Base-by-base conservation (phyloP, 306 rosid genomes). In the Lablab purpureus region DNA sequence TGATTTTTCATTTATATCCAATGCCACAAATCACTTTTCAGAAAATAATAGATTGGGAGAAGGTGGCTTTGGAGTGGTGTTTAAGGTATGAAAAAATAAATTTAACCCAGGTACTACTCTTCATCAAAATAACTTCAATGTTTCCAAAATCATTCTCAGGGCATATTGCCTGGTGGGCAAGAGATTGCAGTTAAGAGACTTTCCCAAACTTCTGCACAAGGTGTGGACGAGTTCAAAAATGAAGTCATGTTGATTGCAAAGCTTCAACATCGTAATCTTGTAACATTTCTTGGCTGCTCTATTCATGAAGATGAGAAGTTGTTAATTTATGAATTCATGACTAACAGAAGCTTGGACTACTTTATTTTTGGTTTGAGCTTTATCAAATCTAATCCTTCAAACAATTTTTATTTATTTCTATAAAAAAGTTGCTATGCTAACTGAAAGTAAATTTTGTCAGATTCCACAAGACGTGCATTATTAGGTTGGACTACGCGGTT, bases 161-260 rank as follows among this genome's bases (percentile, higher is more conserved):
- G 85, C n/a, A 69, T 5, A 12, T 23, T 85, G 50, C 76, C 6
- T 18, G 36, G 73, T 60, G 86, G 79, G 2, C 83, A 74, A 52
- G 72, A 81, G 75, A 78, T 85, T 25, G 88, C 86, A 37, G 84
- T 85, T 7, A 85, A 85, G 45, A 74, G 64, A n/a, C 50, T 67
- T 85, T 85, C 15, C 82, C 79, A 64, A 62, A 62, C 41, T 23
- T 85, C 86, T 0, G 14, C 67, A 62, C 86, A 82, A 68, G 83
- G 85, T 41, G 5, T 19, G n/a, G n/a, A n/a, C n/a, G n/a, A n/a
- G n/a, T n/a, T n/a, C n/a, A n/a, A n/a, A n/a, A n/a, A n/a, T n/a
- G 22, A 7, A 28, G 80, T 75, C 6, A 63, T 6, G 51, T n/a
- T 75, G 3, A 75, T 75, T 30, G 72, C 25, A 13, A 63, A 75